phyloP scores from a whole-genome alignment of 305 asterid genomes.

The Ilex paraguariensis region DNA sequence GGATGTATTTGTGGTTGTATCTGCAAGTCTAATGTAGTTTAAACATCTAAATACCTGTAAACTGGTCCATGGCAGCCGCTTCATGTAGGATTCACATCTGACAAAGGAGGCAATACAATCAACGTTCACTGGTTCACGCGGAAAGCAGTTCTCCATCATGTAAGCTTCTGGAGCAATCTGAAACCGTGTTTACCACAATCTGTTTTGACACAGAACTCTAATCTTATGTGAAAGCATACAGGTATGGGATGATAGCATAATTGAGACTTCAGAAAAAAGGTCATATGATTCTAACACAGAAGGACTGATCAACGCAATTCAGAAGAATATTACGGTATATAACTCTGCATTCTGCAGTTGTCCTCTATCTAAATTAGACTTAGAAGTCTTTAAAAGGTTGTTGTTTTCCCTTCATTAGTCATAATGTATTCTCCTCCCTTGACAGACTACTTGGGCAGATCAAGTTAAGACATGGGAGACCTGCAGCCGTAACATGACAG shows the following conservation, averaged over 20 bases:
- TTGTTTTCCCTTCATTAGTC: neutral
- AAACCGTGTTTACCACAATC: neutral
- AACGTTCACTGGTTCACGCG: slow-evolving; percentile 77
- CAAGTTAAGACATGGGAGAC: slow-evolving; percentile 70
- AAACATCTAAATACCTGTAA: too few relatives aligned
- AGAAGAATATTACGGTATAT: slow-evolving; percentile 66
- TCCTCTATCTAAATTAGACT: too few relatives aligned
- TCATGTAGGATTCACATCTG: slow-evolving; percentile 72
- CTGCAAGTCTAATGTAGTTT: too few relatives aligned
- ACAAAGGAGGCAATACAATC: slow-evolving; percentile 64
- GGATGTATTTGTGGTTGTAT: neutral
- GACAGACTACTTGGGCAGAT: slow-evolving; percentile 68
- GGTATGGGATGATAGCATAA: slow-evolving; percentile 61
- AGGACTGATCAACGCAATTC: slow-evolving; percentile 42
- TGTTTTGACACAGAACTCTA: neutral
- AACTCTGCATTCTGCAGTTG: too few relatives aligned
- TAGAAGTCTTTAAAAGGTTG: too few relatives aligned
- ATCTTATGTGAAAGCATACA: slow-evolving; percentile 16
- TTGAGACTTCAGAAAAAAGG: slow-evolving; percentile 61
- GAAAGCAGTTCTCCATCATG: slow-evolving; percentile 78
- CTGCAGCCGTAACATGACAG: slow-evolving; percentile 37
- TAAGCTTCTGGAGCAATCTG: slow-evolving; percentile 16
- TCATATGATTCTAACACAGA: slow-evolving; percentile 46
- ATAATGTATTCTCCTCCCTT: slow-evolving; percentile 5
- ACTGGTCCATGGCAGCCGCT: slow-evolving; percentile 50